These are phyloP conservation scores for Dactylorhiza incarnata DNA, from an alignment of 106 monocot species.

Conservation along the genomic window DNA sequence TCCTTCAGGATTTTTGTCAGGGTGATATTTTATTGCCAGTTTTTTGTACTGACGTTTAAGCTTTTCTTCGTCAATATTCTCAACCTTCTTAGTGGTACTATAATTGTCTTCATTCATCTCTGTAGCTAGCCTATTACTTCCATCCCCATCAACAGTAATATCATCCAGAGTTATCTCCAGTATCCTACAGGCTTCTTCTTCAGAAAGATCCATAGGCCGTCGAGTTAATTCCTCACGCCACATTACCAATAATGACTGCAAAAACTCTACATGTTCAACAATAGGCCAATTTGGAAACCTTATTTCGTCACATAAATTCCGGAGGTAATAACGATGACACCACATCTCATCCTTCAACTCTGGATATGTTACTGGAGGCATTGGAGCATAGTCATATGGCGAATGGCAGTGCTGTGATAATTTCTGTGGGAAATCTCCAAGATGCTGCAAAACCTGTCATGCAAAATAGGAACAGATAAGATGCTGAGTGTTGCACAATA, in stretches of 20 bases:
- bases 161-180: constrained; percentile 89
- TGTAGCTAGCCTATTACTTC: constrained; percentile 12
- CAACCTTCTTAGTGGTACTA: constrained; percentile 30
- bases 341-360: constrained; percentile 99
- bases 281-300: constrained; percentile 98
- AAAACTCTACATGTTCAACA: constrained; percentile 97
- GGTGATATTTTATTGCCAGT: constrained; percentile 93
- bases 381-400: constrained; percentile 97
- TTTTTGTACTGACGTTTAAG: constrained; percentile 94
- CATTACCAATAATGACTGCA: constrained; percentile 92
- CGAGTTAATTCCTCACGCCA: constrained; percentile 99
- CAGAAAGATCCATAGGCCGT: constrained; percentile 94
- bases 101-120: constrained; percentile 18
- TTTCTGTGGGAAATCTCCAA: constrained; percentile 98
- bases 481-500: not conserved
- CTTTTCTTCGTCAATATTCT: constrained; percentile 95
- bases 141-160: constrained; percentile 43
- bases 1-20: constrained; percentile 99
- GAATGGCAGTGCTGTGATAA: constrained; percentile 95
- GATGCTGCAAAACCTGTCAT: constrained; percentile 91
- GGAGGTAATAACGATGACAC: constrained; percentile 98
- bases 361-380: constrained; percentile 98
- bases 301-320: constrained; percentile 95
- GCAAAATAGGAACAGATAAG: constrained; percentile 3
- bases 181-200: constrained; percentile 92